Percentiles rank a stretch among this genome's conserved stretches.
Conservation (phyloP, 192 early-diverging fungal genomes). For the Backusella tarrabulga region DNA sequence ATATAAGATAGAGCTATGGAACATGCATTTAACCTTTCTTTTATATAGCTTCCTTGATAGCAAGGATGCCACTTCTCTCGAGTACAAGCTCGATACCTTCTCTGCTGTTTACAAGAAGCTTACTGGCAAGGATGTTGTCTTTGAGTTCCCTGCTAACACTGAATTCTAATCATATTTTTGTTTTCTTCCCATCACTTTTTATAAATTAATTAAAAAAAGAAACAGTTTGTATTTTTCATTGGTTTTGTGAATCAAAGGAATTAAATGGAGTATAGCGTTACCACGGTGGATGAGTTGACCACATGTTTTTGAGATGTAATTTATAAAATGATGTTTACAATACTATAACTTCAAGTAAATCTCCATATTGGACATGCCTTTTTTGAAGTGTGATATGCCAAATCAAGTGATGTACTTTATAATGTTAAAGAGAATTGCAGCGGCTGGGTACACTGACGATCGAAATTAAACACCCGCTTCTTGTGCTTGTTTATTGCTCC, state of each 20-base stretch:
- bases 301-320: too few relatives aligned
- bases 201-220: background rate
- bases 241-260: background rate
- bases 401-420: too few relatives aligned
- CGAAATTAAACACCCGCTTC: too few relatives aligned
- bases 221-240: background rate
- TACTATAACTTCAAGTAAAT: too few relatives aligned
- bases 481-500: too few relatives aligned
- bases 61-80: constrained; percentile 96
- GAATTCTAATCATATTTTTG: constrained; percentile 15
- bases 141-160: constrained; percentile 83
- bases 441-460: too few relatives aligned
- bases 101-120: constrained; percentile 92
- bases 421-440: too few relatives aligned
- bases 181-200: background rate
- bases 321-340: too few relatives aligned
- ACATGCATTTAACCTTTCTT: background rate
- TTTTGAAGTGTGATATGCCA: too few relatives aligned
- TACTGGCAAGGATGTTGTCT: constrained; percentile 98
- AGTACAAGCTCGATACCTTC: constrained; percentile 99
- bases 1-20: background rate
- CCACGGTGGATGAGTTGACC: too few relatives aligned
- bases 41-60: constrained; percentile 76
- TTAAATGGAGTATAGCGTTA: too few relatives aligned
- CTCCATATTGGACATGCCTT: too few relatives aligned